Evolutionary conservation across 257 asterid species (phyloP).

Genomic region (Apocynum venetum): DNA sequence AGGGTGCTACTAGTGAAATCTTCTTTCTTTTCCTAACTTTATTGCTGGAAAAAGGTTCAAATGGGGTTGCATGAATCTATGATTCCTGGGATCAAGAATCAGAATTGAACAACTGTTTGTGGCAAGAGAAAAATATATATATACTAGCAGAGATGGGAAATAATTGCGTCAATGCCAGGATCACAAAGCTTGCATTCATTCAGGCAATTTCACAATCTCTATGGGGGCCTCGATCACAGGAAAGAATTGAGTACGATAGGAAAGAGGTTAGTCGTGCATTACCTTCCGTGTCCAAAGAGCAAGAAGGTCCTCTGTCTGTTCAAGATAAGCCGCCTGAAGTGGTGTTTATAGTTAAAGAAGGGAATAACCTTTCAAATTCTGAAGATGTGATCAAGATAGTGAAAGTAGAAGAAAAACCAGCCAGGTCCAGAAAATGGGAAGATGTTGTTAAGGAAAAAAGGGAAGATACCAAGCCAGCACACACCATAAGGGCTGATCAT

Average conservation of each 20-base stretch:
- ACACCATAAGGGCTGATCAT: neutral
- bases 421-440: slow-evolving; percentile 21
- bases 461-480: slow-evolving; percentile 3
- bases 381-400: slow-evolving; percentile 21
- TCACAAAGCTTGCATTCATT: slow-evolving; percentile 26
- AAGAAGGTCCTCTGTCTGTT: slow-evolving; percentile 17
- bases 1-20: neutral
- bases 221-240: slow-evolving; percentile 18
- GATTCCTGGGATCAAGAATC: slow-evolving; percentile 6
- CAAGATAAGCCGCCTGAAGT: slow-evolving; percentile 38
- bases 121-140: neutral
- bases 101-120: neutral
- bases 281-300: slow-evolving; percentile 13
- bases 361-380: slow-evolving; percentile 6
- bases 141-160: slow-evolving; percentile 19
- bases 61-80: slow-evolving; percentile 1
- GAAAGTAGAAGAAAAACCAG: slow-evolving; percentile 24
- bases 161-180: slow-evolving; percentile 22
- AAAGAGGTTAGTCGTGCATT: slow-evolving; percentile 5
- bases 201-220: slow-evolving; percentile 15
- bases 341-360: slow-evolving; percentile 27
- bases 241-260: slow-evolving; percentile 13
- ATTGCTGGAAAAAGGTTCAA: neutral
- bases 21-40: neutral
- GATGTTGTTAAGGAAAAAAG: slow-evolving; percentile 17